Evolutionary conservation across 2,329 filamentous ascomycete genomes (phyloP), one percentile per base, ranked within the genome.

Genomic region (Fonsecaea erecta): DNA sequence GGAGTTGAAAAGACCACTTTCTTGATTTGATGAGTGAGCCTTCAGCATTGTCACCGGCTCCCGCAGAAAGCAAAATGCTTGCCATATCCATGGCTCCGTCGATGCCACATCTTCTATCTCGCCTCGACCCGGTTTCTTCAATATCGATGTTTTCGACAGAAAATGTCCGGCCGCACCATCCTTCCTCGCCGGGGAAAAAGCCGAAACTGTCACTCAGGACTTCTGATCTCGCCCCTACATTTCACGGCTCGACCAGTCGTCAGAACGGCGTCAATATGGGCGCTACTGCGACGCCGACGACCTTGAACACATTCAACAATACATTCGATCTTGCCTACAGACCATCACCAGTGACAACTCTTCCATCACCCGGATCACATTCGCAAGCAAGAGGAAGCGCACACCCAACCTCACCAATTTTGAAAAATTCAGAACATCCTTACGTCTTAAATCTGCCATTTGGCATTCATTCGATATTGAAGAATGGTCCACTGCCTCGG

Each of bases 151-250:
- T 60, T 21, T 57, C 58, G 26, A 48, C 62, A 34, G 40, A 67
- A 28, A 32, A 51, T 54, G 24, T 62, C 8, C 34, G n/a, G 21
- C 11, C 34, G 24, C 32, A 61, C n/a, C 32, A 52, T 16, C 46
- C 59, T 37, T 55, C 66, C 58, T 61, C 64, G n/a, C 48, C 64
- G 37, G 58, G 26, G 8, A 77, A 78, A 59, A 78, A 84, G 65
- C 86, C 86, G 1, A 88, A 86, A 75, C 80, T 89, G 57, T 85
- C 84, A 43, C 79, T 89, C 59, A 84, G 88, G 76, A 88, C 86
- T 12, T 76, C 82, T 12, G 76, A 77, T 51, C 74, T 81, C 1
- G 78, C 80, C 40, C 77, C 81, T 57, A 81, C 82, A 24, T 86
- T 85, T 73, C 84, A 83, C 63, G 85, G 82, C 67, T 81, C 80